Base-by-base conservation (phyloP, 1,284 basidiomycete genomes). In the Caloboletus inedulis region DNA sequence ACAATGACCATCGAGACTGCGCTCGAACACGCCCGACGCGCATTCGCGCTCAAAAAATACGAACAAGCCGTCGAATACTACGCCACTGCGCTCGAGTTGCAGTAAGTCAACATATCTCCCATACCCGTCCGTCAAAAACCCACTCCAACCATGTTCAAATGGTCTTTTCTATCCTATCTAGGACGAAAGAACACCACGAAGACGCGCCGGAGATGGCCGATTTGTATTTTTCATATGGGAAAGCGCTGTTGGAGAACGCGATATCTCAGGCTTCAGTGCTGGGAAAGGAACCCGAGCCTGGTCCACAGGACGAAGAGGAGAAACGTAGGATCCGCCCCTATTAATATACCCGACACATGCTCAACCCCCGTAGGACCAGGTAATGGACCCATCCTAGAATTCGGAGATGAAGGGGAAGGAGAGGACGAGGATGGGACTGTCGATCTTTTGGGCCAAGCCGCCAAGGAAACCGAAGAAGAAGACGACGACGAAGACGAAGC, bases 31-130 rank as follows among this genome's bases (percentile, higher is more conserved):
- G 89, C 85, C 3, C 87, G 87, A 76, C 87, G 89, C 74, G 91
- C 92, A 2, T 90, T 91, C 70, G 91, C 91, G 30, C 80, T 95
- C 61, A 82, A 80, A 68, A 90, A 91, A 68, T 94, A 87, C 69
- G 91, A 94, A 63, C 84, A 91, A 63, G 88, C 91, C 1, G 85
- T 92, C 6, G 87, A 88, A 43, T 78, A 89, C 66, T 95, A 94
- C 71, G 89, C 88, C 30, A 85, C 81, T 42, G 91, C 91, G 4
- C 80, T 96, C 30, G 91, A 94, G 66, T 69, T 90, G 54, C 78
- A 84, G 93, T 94, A 72, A 55, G 68, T 65, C 50, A 8, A 3
- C 19, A 23, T 25, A 3, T 13, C 3, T 52, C 54, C 7, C 12
- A n/a, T 34, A 13, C 16, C 37, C 18, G 6, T 5, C n/a, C 23